Evolutionary conservation across 352 stramenopile species (phyloP), one percentile per base, ranked within the genome.

Genomic region (Pythium aristosporum): DNA sequence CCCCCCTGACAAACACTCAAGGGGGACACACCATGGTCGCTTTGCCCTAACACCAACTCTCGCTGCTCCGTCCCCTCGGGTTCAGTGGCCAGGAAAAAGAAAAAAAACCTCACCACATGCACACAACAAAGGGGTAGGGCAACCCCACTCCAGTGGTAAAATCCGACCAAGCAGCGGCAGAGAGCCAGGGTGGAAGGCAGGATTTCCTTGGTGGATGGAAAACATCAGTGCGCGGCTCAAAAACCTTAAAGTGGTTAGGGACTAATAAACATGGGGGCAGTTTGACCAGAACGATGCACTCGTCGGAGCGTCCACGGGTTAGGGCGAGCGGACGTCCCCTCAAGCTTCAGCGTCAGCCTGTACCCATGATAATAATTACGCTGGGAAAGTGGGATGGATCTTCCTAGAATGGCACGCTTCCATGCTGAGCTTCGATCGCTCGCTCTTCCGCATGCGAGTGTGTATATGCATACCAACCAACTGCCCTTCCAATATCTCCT

Each of bases 51-150:
- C 25, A 30, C 25, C 25, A 56, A 42, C 49, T 13, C 49, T 30
- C 21, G n/a, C 18, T 15, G 18, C 47, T 37, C 11, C 47, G 36
- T 65, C 48, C 57, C 37, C 57, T 57, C 57, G 15, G 44, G 57
- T 59, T 59, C 52, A 59, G 52, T 28, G 55, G 44, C 28, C 37
- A 16, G n/a, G 20, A 30, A 30, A 42, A 32, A 34, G 5, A 10
- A 37, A 28, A 30, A 65, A 65, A 65, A 65, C 51, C 57, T 59
- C 52, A 66, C 28, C 59, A 66, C 49, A 53, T 66, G 59, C 42
- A 46, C 7, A 15, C 36, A 18, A n/a, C 25, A 50, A n/a, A 47
- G 51, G 59, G 59, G 5, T 59, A 54, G 59, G 59, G 50, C 36
- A 48, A 32, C 34, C 5, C 1, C 28, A 11, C 16, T 36, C 28